phyloP scores from a whole-genome alignment of 345 rosid species.

The Nephelium lappaceum region DNA sequence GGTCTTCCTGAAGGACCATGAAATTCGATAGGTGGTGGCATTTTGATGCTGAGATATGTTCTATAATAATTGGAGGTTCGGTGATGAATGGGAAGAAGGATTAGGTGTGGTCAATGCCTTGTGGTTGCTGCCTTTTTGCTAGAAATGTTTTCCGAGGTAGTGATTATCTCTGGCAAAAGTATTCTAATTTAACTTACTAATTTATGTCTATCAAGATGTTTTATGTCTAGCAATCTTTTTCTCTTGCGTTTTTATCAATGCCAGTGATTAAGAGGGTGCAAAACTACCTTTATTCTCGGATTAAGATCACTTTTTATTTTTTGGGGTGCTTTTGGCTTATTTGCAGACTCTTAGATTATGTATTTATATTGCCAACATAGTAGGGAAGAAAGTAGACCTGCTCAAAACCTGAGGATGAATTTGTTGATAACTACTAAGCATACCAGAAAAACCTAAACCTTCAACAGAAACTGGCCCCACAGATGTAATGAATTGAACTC shows the following conservation, averaged over 20 bases:
- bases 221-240: background rate
- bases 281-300: background rate
- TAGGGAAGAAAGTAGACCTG: background rate
- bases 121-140: background rate
- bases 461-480: background rate
- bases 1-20: background rate
- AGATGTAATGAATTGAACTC: background rate
- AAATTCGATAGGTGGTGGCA: background rate
- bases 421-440: background rate
- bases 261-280: background rate
- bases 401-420: background rate
- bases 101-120: background rate
- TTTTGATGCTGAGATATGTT: background rate
- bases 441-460: background rate
- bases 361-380: background rate
- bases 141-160: background rate
- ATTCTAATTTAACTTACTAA: background rate
- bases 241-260: background rate
- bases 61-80: background rate
- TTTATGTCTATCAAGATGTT: background rate
- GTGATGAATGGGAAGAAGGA: background rate
- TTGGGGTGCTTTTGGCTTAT: background rate
- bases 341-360: background rate
- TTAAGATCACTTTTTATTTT: background rate
- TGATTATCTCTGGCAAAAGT: background rate